A percentile compares a stretch with the other conserved stretches of the same genome.
Evolutionary conservation across 768 basidiomycete genomes (phyloP).

Genomic region (Amanita pseudoporphyria): DNA sequence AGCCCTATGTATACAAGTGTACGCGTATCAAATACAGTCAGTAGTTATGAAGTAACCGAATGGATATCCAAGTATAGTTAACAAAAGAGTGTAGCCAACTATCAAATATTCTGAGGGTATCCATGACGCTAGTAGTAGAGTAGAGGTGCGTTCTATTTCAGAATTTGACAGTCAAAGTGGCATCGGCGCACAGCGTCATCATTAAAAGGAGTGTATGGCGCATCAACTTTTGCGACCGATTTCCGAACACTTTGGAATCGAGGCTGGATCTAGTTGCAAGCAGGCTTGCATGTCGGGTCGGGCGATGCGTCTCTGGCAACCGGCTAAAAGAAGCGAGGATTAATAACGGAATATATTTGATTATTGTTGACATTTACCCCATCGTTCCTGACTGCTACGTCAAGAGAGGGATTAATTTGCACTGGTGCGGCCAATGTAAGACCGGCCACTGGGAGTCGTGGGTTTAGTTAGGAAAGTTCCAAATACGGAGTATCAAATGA

Average conservation of each 20-base stretch:
- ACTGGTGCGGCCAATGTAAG: conserved; percentile 21
- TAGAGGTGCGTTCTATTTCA: neutral
- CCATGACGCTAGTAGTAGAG: neutral
- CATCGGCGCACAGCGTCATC: neutral
- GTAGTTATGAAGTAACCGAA: too few species aligned
- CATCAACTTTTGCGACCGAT: neutral
- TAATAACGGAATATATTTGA: neutral
- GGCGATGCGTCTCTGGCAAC: conserved; percentile 16
- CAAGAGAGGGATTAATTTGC: conserved; percentile 15
- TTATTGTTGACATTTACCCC: conserved; percentile 8
- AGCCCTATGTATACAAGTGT: too few species aligned
- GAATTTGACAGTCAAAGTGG: neutral
- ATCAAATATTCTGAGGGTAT: too few species aligned
- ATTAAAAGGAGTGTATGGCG: neutral
- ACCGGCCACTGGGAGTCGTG: conserved; percentile 10
- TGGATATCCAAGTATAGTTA: too few species aligned
- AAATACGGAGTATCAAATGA: neutral
- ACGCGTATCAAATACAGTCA: too few species aligned
- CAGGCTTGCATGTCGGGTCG: conserved; percentile 10
- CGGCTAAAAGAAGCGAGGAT: conserved; percentile 8
- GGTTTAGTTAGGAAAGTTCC: neutral
- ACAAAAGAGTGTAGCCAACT: too few species aligned
- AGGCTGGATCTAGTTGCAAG: conserved; percentile 11
- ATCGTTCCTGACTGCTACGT: conserved; percentile 12
- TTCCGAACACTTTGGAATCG: neutral